Evolutionary conservation across 1,139 yeast genomes (phyloP).

Genomic region (Nakaseomyces glabratus): DNA sequence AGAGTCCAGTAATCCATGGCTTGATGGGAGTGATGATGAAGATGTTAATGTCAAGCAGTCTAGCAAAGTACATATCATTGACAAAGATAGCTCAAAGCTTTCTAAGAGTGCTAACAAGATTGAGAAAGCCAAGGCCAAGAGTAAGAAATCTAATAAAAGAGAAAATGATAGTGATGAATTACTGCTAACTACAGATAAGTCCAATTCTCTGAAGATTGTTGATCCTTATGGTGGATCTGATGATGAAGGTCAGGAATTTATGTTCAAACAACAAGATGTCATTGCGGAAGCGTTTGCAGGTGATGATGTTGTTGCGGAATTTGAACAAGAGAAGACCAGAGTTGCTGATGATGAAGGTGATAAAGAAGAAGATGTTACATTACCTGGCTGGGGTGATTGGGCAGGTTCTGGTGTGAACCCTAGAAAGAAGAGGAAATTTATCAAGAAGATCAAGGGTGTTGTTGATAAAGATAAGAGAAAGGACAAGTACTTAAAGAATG

Average conservation of each 20-base stretch:
- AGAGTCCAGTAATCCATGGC: slow-evolving; percentile 64
- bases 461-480: slow-evolving; percentile 59
- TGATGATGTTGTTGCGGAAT: slow-evolving; percentile 76
- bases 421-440: slow-evolving; percentile 52
- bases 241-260: slow-evolving; percentile 31
- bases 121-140: slow-evolving; percentile 38
- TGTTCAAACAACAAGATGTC: slow-evolving; percentile 73
- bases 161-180: slow-evolving; percentile 19
- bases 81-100: slow-evolving; percentile 46
- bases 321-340: slow-evolving; percentile 61
- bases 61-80: slow-evolving; percentile 46
- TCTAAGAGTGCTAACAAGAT: slow-evolving; percentile 41
- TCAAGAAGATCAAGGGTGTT: slow-evolving; percentile 66
- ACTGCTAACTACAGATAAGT: slow-evolving; percentile 21
- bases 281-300: slow-evolving; percentile 94
- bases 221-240: slow-evolving; percentile 40
- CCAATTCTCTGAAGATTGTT: slow-evolving; percentile 34
- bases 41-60: slow-evolving; percentile 37
- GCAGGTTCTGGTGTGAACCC: slow-evolving; percentile 50
- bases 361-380: slow-evolving; percentile 69
- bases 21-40: slow-evolving; percentile 35
- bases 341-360: slow-evolving; percentile 77
- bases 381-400: slow-evolving; percentile 97
- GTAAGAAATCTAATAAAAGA: slow-evolving; percentile 10
- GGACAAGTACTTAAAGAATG: slow-evolving; percentile 69